Base-by-base conservation (phyloP, 2,329 filamentous ascomycete genomes). In the Exophiala oligosperma region DNA sequence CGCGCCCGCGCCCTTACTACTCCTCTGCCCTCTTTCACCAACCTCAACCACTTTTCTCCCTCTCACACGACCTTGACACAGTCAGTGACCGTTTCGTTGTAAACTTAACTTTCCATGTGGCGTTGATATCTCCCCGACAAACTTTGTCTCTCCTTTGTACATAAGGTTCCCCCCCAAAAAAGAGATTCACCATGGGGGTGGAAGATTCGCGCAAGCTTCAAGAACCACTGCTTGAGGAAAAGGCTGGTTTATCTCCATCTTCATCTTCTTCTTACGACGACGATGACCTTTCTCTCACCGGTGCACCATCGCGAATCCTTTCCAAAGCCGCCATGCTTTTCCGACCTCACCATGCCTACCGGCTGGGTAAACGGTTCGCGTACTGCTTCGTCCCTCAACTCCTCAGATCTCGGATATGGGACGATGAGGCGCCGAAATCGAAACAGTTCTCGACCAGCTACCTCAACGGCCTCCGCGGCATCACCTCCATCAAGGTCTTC, bases 401-500 rank as follows among this genome's bases (percentile, higher is more conserved):
- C 12, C 35, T 62, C 17, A 54, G 65, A 29, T 60, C 62, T 5
- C 46, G 54, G 2, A 37, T 66, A 35, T 67, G 58, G 55, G 51
- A 66, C 32, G 65, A 67, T 12, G 44, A 49, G 8, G 56, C 63
- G 21, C 50, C 65, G 11, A 62, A 59, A 37, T 23, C 60, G 9
- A 66, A 66, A 44, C 51, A 59, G 17, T 67, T 65, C 51, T 46
- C 63, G 2, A 67, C 65, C 38, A 64, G 62, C 38, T 67, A 66
- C 32, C 60, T 67, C 28, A 67, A 77, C 54, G 76, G 75, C 3
- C 60, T 78, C 44, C 71, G 76, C 57, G 76, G 76, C 55, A 76
- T 76, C 72, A 75, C 75, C 26, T 75, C 75, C 57, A 64, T 77
- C 43, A 72, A 77, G 32, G 75, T 78, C 53, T 77, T 77, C 66